Evolutionary conservation across 345 rosid species (phyloP), one percentile per base, ranked within the genome.

Genomic region (Barbarea vulgaris): DNA sequence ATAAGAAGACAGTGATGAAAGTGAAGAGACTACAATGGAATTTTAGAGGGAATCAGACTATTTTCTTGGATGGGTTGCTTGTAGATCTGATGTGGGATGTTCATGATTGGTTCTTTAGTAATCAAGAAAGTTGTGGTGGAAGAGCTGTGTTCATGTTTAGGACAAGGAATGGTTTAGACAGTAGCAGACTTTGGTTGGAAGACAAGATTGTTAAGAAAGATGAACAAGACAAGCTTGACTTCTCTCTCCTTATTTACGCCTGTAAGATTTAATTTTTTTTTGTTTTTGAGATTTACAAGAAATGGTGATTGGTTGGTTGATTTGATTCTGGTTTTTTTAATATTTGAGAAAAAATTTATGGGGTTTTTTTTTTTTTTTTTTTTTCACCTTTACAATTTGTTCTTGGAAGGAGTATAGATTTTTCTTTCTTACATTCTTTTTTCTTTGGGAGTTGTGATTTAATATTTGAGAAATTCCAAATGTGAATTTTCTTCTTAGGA

Each of bases 11-110:
- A 27, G 93, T 87, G 75, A 87, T 88, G 28, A 81, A 85, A 5
- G 96, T 94, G 25, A 89, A 91, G 86, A 91, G 91, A 68, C 64
- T 94, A 73, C 96, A 88, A 24, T 91, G 97, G 98, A 93, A 91
- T 70, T 93, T 93, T 64, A 83, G 98, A 71, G 97, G 98, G 57
- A 93, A 92, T 64, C 98, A 91, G 70, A 88, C 91, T 2, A 88
- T 94, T 21, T 94, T 91, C 70, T 60, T 91, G 17, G 95, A 94
- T 65, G 96, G 95, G 2, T 83, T 89, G 80, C 79, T 86, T 11
- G 88, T 94, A 71, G 96, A 94, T 84, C 69, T 94, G 77, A 70
- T 94, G 89, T 94, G 98, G 99, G 97, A 94, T 79, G 95, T 89
- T 10, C 97, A 94, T 83, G 91, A 85, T 64, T 94, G 97, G 99